These are phyloP conservation scores for Podila epicladia DNA, from an alignment of 192 early-diverging fungal genomes.

Conservation along the genomic window DNA sequence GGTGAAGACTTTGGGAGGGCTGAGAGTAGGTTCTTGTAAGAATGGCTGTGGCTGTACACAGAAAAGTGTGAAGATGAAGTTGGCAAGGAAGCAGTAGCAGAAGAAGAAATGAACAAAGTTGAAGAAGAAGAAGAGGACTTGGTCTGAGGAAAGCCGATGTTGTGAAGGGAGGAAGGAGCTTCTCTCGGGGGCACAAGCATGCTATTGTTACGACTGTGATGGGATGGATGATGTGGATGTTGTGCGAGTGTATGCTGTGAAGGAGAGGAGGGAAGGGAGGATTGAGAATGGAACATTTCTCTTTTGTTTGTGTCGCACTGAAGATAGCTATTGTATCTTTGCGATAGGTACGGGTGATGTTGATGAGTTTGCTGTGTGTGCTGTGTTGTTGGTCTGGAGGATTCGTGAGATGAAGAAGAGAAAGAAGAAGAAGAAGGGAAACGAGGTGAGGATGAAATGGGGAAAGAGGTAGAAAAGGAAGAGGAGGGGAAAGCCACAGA, in stretches of 20 bases:
- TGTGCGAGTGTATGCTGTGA: conserved; percentile 5
- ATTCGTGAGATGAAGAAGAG: conserved; percentile 9
- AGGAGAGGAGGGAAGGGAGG: background rate
- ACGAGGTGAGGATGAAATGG: background rate
- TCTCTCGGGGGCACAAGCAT: background rate
- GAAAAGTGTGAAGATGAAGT: background rate
- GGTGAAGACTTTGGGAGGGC: background rate
- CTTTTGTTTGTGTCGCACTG: too few species aligned
- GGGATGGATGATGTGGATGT: background rate
- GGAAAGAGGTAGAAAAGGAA: conserved; percentile 6
- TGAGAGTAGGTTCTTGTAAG: background rate
- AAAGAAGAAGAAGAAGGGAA: conserved; percentile 2
- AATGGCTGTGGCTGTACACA: background rate
- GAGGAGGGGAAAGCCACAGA: conserved; percentile 2
- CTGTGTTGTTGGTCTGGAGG: conserved; percentile 19
- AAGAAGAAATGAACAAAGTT: background rate
- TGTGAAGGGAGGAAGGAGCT: background rate
- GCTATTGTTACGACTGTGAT: conserved; percentile 1
- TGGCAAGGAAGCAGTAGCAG: background rate
- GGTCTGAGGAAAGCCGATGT: background rate
- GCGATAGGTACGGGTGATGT: background rate
- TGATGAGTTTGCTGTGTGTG: background rate
- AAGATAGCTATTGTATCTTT: background rate
- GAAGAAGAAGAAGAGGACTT: background rate
- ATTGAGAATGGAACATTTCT: conserved; percentile 6